Evolutionary conservation across 352 stramenopile species (phyloP).

Genomic region (Nannochloropsis limnetica): DNA sequence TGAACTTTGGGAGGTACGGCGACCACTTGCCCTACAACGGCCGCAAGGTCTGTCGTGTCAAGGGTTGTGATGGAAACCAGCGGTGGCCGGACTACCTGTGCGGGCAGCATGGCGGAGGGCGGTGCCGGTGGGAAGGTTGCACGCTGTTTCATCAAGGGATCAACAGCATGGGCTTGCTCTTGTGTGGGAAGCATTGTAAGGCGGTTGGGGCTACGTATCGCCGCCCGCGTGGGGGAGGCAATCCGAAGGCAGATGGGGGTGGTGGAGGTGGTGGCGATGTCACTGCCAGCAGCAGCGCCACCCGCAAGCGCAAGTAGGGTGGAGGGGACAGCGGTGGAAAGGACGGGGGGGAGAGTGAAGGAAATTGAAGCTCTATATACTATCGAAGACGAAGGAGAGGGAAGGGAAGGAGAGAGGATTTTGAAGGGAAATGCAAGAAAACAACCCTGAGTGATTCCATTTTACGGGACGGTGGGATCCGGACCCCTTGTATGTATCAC

Average conservation of each 20-base stretch:
- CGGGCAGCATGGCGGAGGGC: slow-evolving; percentile 6
- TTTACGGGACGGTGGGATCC: neutral
- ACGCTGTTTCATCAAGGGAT: slow-evolving; percentile 13
- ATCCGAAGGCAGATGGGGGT: neutral
- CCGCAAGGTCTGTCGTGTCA: slow-evolving; percentile 6
- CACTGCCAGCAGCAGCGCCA: neutral
- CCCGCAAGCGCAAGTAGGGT: neutral
- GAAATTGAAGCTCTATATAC: too few relatives aligned
- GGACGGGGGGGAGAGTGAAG: too few relatives aligned
- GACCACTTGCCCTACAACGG: slow-evolving; percentile 20
- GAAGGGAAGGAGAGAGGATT: too few relatives aligned
- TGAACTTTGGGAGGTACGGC: slow-evolving; percentile 25
- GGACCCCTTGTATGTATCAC: neutral
- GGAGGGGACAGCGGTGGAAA: neutral
- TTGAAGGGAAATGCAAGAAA: too few relatives aligned
- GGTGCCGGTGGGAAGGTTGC: slow-evolving; percentile 11
- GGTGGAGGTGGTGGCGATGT: neutral
- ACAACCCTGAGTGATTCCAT: too few relatives aligned
- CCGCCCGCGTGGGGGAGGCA: neutral
- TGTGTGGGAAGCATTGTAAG: slow-evolving; percentile 27
- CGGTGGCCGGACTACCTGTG: slow-evolving; percentile 32
- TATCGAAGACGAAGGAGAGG: too few relatives aligned
- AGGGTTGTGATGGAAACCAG: slow-evolving; percentile 2
- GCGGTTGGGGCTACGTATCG: slow-evolving; percentile 1
- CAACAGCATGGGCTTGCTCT: slow-evolving; percentile 26